Conservation (phyloP, 2,329 filamentous ascomycete species). For the Diplodia seriata region DNA sequence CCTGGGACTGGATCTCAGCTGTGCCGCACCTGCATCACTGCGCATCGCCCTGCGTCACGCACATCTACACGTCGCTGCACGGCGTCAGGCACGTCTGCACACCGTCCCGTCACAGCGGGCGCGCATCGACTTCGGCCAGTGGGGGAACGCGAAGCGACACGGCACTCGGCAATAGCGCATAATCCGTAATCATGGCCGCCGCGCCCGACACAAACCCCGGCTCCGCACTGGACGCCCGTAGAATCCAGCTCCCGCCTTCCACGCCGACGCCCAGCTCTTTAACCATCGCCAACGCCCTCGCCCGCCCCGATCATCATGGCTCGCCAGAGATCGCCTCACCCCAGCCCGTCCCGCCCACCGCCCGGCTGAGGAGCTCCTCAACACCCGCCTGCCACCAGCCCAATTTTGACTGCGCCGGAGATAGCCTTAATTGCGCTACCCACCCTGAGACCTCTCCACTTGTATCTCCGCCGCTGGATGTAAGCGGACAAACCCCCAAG, state of each 20-base stretch:
- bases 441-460: slow-evolving; percentile 29
- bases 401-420: slow-evolving; percentile 12
- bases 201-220: slow-evolving; percentile 15
- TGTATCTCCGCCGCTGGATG: slow-evolving; percentile 23
- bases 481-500: slow-evolving; percentile 26
- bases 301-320: slow-evolving; percentile 2
- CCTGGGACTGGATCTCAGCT: slow-evolving; percentile 21
- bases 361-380: slow-evolving; percentile 27
- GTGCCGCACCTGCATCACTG: slow-evolving; percentile 5
- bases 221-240: slow-evolving; percentile 19
- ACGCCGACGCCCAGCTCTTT: slow-evolving; percentile 11
- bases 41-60: slow-evolving; percentile 3
- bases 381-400: slow-evolving; percentile 16
- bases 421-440: slow-evolving; percentile 24
- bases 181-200: slow-evolving; percentile 23
- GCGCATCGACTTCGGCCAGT: slow-evolving; percentile 8
- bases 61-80: slow-evolving; percentile 1
- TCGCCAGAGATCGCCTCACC: not conserved
- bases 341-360: slow-evolving; percentile 1
- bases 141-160: slow-evolving; percentile 6
- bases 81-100: slow-evolving; percentile 25
- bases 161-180: slow-evolving; percentile 17
- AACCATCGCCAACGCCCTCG: slow-evolving; percentile 19
- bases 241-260: not conserved
- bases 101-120: slow-evolving; percentile 1